Evolutionary conservation across 345 rosid genomes (phyloP).

Genomic region (Noccaea caerulescens): DNA sequence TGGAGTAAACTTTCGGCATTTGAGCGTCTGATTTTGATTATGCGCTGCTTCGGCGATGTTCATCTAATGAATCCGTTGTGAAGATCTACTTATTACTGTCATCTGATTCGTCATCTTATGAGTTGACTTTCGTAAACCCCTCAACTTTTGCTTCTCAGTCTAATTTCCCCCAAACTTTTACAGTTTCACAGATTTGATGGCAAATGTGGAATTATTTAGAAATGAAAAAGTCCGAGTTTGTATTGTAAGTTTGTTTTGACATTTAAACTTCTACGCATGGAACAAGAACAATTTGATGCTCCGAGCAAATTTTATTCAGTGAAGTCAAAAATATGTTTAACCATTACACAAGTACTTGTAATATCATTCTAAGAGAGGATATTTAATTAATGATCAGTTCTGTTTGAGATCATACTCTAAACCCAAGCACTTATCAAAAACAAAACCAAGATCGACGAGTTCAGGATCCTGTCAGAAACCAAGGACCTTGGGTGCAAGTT

Average conservation of each 20-base stretch:
- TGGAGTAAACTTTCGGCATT: not conserved
- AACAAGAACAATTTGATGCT: too few relatives aligned
- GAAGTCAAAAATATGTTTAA: constrained; percentile 2
- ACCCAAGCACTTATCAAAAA: constrained; percentile 6
- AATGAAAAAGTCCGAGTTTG: too few relatives aligned
- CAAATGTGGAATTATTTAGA: too few relatives aligned
- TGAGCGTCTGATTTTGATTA: not conserved
- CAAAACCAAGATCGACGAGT: constrained; percentile 7
- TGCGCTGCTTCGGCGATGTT: not conserved
- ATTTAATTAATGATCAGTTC: not conserved
- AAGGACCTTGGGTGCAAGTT: constrained; percentile 55
- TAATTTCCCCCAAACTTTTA: too few relatives aligned
- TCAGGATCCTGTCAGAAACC: constrained; percentile 45
- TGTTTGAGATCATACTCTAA: constrained; percentile 24
- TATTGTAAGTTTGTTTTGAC: too few relatives aligned
- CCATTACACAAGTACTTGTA: constrained; percentile 19
- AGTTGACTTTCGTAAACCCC: too few relatives aligned
- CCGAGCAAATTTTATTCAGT: too few relatives aligned
- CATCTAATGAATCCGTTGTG: not conserved
- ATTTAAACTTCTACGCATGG: too few relatives aligned
- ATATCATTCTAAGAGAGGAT: constrained; percentile 10
- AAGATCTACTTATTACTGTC: too few relatives aligned
- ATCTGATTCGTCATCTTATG: too few relatives aligned
- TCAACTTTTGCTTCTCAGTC: too few relatives aligned
- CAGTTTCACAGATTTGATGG: too few relatives aligned